phyloP scores from a whole-genome alignment of 1,139 yeast genomes.

The Zygosaccharomyces pseudobailii region DNA sequence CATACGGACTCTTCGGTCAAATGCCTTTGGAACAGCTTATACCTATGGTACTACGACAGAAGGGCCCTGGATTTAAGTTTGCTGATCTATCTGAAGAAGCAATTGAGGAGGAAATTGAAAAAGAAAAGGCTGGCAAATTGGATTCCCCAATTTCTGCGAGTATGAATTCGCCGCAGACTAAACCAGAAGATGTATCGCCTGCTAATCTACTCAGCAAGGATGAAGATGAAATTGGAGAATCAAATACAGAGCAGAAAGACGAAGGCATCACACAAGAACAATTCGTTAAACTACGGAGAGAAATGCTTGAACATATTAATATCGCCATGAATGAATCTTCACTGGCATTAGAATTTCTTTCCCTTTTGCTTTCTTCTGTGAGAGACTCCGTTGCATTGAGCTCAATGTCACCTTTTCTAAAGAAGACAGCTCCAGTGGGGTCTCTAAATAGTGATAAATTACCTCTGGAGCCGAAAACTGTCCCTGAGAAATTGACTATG shows the following conservation, averaged over 20 bases:
- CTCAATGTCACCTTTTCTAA: conserved; percentile 84
- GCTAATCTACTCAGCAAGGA: conserved; percentile 1
- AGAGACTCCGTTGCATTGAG: conserved; percentile 82
- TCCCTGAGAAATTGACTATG: conserved; percentile 21
- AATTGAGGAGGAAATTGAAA: conserved; percentile 43
- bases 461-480: conserved; percentile 16
- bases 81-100: conserved; percentile 51
- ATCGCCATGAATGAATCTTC: conserved; percentile 86
- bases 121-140: conserved; percentile 7
- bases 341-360: conserved; percentile 78
- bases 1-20: conserved; percentile 30
- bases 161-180: conserved; percentile 11
- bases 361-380: conserved; percentile 72
- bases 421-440: conserved; percentile 72
- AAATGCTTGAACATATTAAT: conserved; percentile 52
- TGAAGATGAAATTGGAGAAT: conserved; percentile 5
- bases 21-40: conserved; percentile 32
- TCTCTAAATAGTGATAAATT: conserved; percentile 69
- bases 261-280: conserved; percentile 40
- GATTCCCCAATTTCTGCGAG: conserved; percentile 12
- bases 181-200: conserved; percentile 13
- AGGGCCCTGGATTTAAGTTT: conserved; percentile 29
- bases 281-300: conserved; percentile 52
- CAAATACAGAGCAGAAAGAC: conserved; percentile 8
- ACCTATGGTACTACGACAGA: conserved; percentile 30